These are phyloP conservation scores for Conoideocrella luteorostrata DNA, from an alignment of 2,329 filamentous ascomycete species.

Conservation along the genomic window DNA sequence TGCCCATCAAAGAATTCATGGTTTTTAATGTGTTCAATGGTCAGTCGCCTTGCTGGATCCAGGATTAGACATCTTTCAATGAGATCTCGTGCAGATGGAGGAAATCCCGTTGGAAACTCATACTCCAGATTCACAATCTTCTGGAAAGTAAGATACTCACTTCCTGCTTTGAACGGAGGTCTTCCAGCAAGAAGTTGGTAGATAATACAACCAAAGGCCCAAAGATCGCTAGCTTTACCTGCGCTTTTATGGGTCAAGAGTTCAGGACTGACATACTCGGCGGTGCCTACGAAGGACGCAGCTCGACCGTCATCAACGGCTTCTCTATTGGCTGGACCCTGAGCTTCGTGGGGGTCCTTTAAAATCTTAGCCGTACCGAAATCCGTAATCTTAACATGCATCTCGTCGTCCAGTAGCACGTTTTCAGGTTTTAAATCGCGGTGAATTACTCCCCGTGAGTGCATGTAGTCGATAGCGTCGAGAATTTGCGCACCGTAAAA, in stretches of 20 bases:
- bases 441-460: conserved; percentile 90
- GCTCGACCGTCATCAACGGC: conserved; percentile 63
- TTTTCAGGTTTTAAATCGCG: conserved; percentile 97
- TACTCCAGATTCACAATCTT: conserved; percentile 96
- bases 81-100: conserved; percentile 75
- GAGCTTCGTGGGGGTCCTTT: conserved; percentile 30
- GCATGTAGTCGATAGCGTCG: conserved; percentile 97
- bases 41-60: conserved; percentile 76
- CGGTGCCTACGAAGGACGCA: conserved; percentile 93
- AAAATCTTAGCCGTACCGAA: conserved; percentile 97
- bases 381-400: conserved; percentile 98
- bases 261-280: conserved; percentile 96
- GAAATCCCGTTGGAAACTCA: conserved; percentile 85
- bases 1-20: conserved; percentile 93
- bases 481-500: conserved; percentile 96
- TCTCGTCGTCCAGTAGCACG: conserved; percentile 86
- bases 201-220: conserved; percentile 97
- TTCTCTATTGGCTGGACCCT: conserved; percentile 32
- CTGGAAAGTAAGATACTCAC: conserved; percentile 96
- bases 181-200: conserved; percentile 94
- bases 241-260: conserved; percentile 94
- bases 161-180: conserved; percentile 91
- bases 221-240: conserved; percentile 94
- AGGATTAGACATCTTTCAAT: conserved; percentile 86
- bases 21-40: conserved; percentile 93